Percentiles rank a stretch among this genome's conserved stretches.
Evolutionary conservation across 108 stramenopile species (phyloP).

Genomic region (Cyclotella sp.): DNA sequence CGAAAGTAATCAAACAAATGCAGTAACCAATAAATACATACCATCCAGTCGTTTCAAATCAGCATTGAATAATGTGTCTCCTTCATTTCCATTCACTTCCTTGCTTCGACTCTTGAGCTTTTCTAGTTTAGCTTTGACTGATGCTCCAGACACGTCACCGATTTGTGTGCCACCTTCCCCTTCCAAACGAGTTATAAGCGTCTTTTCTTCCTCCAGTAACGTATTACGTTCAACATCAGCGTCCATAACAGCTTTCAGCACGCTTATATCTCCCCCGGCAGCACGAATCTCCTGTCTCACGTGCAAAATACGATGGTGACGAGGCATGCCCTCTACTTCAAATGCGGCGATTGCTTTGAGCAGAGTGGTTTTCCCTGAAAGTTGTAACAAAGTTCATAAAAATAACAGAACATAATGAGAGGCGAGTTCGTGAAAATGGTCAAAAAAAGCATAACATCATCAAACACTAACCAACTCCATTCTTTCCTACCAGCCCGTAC

Average conservation of each 20-base stretch:
- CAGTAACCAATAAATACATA: no score
- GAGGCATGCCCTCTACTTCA: slow-evolving; percentile 92
- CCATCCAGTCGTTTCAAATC: slow-evolving; percentile 78
- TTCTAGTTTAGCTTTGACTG: slow-evolving; percentile 61
- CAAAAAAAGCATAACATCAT: background rate
- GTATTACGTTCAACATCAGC: slow-evolving; percentile 91
- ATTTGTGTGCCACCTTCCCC: slow-evolving; percentile 22
- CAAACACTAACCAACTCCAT: slow-evolving; percentile 25
- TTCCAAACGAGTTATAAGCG: slow-evolving; percentile 68
- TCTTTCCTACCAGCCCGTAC: slow-evolving; percentile 61
- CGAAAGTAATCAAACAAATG: no score
- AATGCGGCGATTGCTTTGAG: slow-evolving; percentile 93
- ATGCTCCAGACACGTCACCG: slow-evolving; percentile 26
- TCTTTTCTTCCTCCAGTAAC: slow-evolving; percentile 83
- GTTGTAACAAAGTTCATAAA: background rate
- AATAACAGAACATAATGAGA: background rate
- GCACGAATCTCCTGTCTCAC: slow-evolving; percentile 95
- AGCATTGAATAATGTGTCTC: slow-evolving; percentile 60
- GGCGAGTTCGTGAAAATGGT: background rate
- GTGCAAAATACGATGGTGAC: slow-evolving; percentile 94
- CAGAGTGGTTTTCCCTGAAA: slow-evolving; percentile 91
- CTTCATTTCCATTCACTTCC: slow-evolving; percentile 49
- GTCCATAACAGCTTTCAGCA: slow-evolving; percentile 92
- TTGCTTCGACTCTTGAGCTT: slow-evolving; percentile 42
- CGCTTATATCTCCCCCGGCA: slow-evolving; percentile 82